phyloP scores from a whole-genome alignment of 208 protist species.

The Leishmania tropica region DNA sequence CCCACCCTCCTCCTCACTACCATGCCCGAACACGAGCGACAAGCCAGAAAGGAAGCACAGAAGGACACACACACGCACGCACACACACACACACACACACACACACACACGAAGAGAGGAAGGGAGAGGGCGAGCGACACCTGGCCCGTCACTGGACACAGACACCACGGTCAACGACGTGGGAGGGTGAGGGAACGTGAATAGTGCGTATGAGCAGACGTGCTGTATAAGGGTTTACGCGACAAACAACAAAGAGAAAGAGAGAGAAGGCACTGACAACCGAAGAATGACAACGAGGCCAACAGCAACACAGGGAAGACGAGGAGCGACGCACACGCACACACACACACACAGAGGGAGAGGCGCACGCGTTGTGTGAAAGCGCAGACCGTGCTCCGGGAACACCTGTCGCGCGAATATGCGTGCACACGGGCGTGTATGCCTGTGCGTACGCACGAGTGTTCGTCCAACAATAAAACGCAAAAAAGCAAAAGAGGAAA shows the following conservation, averaged over 20 bases:
- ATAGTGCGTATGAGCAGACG: not conserved
- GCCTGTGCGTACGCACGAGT: too few relatives aligned
- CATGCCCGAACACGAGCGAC: not conserved
- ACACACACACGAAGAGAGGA: not conserved
- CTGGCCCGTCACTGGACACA: not conserved
- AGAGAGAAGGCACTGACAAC: not conserved
- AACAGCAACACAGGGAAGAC: not conserved
- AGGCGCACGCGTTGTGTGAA: not conserved
- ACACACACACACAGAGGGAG: not conserved
- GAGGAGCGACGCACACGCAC: too few relatives aligned
- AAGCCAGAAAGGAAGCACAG: not conserved
- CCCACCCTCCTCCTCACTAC: not conserved
- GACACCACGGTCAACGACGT: not conserved
- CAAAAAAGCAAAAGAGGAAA: not conserved
- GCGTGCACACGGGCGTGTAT: not conserved
- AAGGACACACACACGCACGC: not conserved
- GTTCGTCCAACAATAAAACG: not conserved
- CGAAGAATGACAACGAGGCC: not conserved
- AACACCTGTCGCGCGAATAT: not conserved
- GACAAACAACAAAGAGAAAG: not conserved
- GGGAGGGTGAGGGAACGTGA: not conserved
- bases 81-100: slow-evolving; percentile 6
- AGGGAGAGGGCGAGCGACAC: not conserved
- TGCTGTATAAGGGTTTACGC: not conserved
- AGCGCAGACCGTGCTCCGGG: not conserved